Percentiles rank a stretch among this genome's conserved stretches.
phyloP scores from a whole-genome alignment of 352 stramenopile genomes.

The Phytophthora tentaculata region DNA sequence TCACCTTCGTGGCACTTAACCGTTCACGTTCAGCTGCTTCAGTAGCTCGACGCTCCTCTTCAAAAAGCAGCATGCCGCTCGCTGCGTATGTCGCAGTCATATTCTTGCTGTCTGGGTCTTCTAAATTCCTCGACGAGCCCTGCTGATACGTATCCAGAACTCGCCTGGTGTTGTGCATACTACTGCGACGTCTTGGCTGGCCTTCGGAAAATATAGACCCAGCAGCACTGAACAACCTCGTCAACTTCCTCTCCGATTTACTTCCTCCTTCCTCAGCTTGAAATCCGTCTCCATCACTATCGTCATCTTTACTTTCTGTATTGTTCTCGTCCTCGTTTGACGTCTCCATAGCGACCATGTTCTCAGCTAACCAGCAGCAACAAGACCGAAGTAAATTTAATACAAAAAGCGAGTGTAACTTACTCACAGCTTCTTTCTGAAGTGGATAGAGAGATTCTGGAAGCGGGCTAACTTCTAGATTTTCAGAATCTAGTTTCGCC shows the following conservation, averaged over 20 bases:
- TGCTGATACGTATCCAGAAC: slow-evolving; percentile 58
- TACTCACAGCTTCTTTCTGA: slow-evolving; percentile 41
- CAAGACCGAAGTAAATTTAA: slow-evolving; percentile 62
- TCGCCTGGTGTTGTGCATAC: slow-evolving; percentile 43
- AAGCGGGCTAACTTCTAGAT: not conserved
- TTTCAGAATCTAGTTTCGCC: not conserved
- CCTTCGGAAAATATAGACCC: slow-evolving; percentile 11
- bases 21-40: slow-evolving; percentile 18
- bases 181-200: slow-evolving; percentile 41
- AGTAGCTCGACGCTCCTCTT: slow-evolving; percentile 42
- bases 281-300: not conserved
- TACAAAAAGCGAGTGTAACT: slow-evolving; percentile 63
- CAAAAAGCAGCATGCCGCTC: slow-evolving; percentile 60
- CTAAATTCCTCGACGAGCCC: slow-evolving; percentile 27
- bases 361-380: slow-evolving; percentile 71
- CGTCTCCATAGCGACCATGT: slow-evolving; percentile 37
- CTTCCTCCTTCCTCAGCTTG: not conserved
- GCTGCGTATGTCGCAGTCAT: slow-evolving; percentile 61
- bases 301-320: not conserved
- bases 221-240: slow-evolving; percentile 3
- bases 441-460: slow-evolving; percentile 32
- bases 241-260: not conserved
- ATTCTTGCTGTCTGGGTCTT: slow-evolving; percentile 35
- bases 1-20: slow-evolving; percentile 11
- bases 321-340: not conserved